Conservation (phyloP, 2,329 filamentous ascomycete genomes). For the Aspergillus caelatus region DNA sequence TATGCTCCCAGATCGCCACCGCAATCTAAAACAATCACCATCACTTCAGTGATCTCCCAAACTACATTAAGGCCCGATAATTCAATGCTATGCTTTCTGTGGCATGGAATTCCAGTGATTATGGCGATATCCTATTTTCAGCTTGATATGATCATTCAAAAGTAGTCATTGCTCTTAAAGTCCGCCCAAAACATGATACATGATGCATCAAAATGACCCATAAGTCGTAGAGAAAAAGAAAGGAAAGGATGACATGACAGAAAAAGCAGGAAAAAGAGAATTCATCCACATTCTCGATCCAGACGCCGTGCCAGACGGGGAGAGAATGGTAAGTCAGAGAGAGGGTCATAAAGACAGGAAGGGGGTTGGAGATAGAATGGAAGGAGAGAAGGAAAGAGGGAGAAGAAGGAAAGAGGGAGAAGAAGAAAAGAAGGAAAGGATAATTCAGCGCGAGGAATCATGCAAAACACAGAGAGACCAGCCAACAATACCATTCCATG, state of each 20-base stretch:
- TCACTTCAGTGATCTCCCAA: neutral
- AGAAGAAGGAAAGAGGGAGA: slow-evolving; percentile 12
- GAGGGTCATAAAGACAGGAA: slow-evolving; percentile 5
- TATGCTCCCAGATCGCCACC: neutral
- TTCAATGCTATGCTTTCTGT: neutral
- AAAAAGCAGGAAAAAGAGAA: slow-evolving; percentile 13
- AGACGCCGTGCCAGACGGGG: slow-evolving; percentile 21
- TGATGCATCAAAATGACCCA: slow-evolving; percentile 24
- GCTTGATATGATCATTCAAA: neutral
- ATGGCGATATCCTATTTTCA: neutral
- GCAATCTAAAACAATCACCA: neutral
- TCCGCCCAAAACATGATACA: slow-evolving; percentile 26
- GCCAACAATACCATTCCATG: slow-evolving; percentile 24
- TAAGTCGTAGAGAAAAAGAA: slow-evolving; percentile 17
- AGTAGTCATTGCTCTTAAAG: slow-evolving; percentile 6
- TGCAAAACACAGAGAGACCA: slow-evolving; percentile 15
- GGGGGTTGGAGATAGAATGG: slow-evolving; percentile 14
- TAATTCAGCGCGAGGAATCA: slow-evolving; percentile 12
- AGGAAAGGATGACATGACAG: slow-evolving; percentile 12
- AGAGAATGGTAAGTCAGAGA: slow-evolving; percentile 13
- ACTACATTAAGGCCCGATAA: neutral
- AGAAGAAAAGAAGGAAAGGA: slow-evolving; percentile 12
- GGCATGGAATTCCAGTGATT: neutral
- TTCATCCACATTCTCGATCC: slow-evolving; percentile 7
- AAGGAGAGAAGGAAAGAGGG: slow-evolving; percentile 14